phyloP scores from a whole-genome alignment of 352 stramenopile species.

The Pythium oligandrum region DNA sequence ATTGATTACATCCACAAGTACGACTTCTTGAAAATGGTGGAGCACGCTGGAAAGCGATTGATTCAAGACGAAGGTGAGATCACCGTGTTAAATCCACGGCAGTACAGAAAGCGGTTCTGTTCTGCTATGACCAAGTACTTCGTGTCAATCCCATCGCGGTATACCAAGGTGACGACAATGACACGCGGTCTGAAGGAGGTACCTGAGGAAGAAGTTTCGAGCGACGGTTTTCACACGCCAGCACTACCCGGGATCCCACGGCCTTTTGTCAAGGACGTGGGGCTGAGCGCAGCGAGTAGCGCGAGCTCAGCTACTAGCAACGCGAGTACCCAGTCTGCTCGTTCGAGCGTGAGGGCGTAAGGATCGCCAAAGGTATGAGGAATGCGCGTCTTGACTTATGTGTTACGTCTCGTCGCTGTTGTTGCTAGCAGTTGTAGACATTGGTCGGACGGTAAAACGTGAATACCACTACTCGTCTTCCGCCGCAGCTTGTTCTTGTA shows the following conservation, averaged over 20 bases:
- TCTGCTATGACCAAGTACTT: constrained; percentile 89
- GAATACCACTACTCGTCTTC: constrained; percentile 9
- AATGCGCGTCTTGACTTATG: too few species aligned
- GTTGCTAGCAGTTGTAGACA: too few species aligned
- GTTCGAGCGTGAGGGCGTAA: not conserved
- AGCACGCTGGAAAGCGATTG: constrained; percentile 83
- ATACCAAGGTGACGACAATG: constrained; percentile 78
- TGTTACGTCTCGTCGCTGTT: too few species aligned
- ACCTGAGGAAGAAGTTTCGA: not conserved
- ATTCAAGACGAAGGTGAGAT: constrained; percentile 89
- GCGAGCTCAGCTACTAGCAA: constrained; percentile 6
- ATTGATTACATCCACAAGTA: constrained; percentile 92
- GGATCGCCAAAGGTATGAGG: too few species aligned
- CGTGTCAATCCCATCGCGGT: constrained; percentile 80
- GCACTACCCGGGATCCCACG: too few species aligned
- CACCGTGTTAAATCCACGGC: constrained; percentile 81
- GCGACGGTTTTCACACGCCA: too few species aligned
- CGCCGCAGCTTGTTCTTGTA: constrained; percentile 19
- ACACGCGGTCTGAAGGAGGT: constrained; percentile 30
- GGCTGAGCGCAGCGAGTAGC: too few species aligned
- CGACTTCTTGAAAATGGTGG: constrained; percentile 89
- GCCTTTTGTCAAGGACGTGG: too few species aligned
- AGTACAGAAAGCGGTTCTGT: constrained; percentile 85
- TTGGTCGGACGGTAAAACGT: constrained; percentile 4
- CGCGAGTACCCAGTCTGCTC: constrained; percentile 17